phyloP scores from a whole-genome alignment of 805 yeast genomes.

The Candida hungchunana region DNA sequence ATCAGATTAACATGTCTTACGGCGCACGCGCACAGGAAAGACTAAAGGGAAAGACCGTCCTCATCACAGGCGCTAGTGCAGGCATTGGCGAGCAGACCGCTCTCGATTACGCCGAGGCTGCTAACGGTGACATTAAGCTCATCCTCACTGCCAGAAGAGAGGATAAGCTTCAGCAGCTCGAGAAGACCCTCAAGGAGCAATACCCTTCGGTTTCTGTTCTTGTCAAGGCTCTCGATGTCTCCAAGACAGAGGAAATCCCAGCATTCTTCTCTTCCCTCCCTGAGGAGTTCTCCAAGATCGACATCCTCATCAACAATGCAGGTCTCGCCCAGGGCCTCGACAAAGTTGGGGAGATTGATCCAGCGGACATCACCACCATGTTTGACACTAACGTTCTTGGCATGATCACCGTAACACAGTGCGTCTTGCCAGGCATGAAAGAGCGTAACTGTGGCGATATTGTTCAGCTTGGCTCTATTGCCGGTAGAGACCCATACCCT shows the following conservation, averaged over 20 bases:
- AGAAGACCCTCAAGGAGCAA: conserved; percentile 39
- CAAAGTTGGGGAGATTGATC: conserved; percentile 64
- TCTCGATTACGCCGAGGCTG: conserved; percentile 72
- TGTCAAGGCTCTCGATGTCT: conserved; percentile 52
- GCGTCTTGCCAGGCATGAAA: conserved; percentile 67
- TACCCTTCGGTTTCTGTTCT: conserved; percentile 46
- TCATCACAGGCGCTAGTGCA: conserved; percentile 92
- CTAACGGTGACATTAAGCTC: conserved; percentile 66
- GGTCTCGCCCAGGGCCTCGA: conserved; percentile 82
- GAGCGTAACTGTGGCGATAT: conserved; percentile 67
- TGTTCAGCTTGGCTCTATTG: conserved; percentile 71
- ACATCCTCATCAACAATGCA: conserved; percentile 66
- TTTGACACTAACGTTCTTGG: conserved; percentile 87
- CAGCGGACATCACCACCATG: conserved; percentile 68
- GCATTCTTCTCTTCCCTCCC: conserved; percentile 52
- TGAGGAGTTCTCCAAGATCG: conserved; percentile 53
- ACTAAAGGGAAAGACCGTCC: conserved; percentile 68
- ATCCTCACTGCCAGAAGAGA: conserved; percentile 75
- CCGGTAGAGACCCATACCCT: conserved; percentile 80
- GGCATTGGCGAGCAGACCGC: conserved; percentile 97
- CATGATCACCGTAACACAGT: conserved; percentile 77
- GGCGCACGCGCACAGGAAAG: conserved; percentile 76
- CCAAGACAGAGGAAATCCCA: conserved; percentile 46
- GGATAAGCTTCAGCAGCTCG: conserved; percentile 51
- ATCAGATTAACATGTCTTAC: conserved; percentile 42